Base-by-base conservation (phyloP, 2,329 filamentous ascomycete species). In the Gaeumannomyces tritici region DNA sequence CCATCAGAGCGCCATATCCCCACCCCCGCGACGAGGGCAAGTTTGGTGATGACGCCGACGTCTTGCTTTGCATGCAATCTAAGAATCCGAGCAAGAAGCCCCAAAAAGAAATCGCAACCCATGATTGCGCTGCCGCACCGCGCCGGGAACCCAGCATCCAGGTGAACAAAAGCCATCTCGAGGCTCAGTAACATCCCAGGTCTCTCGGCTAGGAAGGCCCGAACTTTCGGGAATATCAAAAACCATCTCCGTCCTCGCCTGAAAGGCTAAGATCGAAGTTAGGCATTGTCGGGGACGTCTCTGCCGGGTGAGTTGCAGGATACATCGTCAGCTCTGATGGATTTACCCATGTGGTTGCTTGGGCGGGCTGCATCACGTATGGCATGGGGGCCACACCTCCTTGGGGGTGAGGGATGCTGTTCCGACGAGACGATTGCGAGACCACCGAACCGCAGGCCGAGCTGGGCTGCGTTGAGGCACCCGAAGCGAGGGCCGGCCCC, bases 331-430 rank as follows among this genome's bases (percentile, higher is more conserved):
- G 56, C n/a, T 29, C 27, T 29, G 35, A 55, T 55, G 47, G 63
- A 27, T 57, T 51, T 3, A n/a, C 42, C 42, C 42, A n/a, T 7
- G 21, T 21, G 42, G 18, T 51, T n/a, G 42, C 18, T 9, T 1
- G 42, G 18, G 4, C n/a, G 42, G 42, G 21, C 18, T 51, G 42
- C 42, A 51, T 51, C 21, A n/a, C 42, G 5, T 51, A 51, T 51
- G 42, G 18, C 42, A n/a, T 51, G 42, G 42, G 42, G 21, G 21
- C 66, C 58, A 68, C 18, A 51, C 42, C 42, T 51, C 67, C 64
- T 59, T 67, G 67, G 24, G 68, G 67, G 64, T 65, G 68, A 60
- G 66, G 61, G 8, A 67, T 65, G 61, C 67, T 67, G 35, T 62
- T 66, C 11, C 67, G 66, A 28, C 67, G 62, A 55, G 31, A 61